Percentiles rank a stretch among this genome's conserved stretches.
phyloP scores from a whole-genome alignment of 768 basidiomycete genomes.

The Suillus subaureus region DNA sequence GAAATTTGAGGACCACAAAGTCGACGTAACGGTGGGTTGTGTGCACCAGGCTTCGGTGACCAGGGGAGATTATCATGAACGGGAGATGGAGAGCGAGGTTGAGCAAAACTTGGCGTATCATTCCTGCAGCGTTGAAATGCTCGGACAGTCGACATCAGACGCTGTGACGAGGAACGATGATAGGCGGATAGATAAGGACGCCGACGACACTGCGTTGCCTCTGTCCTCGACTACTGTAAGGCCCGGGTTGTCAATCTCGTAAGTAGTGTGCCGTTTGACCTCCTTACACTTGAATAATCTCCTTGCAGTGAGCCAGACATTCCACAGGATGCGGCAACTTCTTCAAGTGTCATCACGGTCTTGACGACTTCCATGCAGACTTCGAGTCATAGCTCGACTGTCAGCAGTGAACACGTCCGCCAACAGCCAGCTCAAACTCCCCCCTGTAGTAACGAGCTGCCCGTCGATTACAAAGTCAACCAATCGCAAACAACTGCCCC shows the following conservation, averaged over 20 bases:
- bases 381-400: background rate
- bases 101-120: background rate
- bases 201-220: background rate
- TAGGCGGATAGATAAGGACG: background rate
- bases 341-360: background rate
- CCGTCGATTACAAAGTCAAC: background rate
- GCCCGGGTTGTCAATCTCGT: background rate
- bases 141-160: background rate
- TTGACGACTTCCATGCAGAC: background rate
- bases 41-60: background rate
- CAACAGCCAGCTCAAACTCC: background rate
- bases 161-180: background rate
- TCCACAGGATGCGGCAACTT: background rate
- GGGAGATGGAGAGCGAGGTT: background rate
- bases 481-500: background rate
- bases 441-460: background rate
- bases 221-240: background rate
- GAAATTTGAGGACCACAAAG: background rate
- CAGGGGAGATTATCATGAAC: background rate
- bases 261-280: background rate
- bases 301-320: background rate
- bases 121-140: background rate
- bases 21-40: background rate
- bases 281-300: background rate
- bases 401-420: background rate